Evolutionary conservation across 768 basidiomycete species (phyloP).

Genomic region (Mycena polygramma): DNA sequence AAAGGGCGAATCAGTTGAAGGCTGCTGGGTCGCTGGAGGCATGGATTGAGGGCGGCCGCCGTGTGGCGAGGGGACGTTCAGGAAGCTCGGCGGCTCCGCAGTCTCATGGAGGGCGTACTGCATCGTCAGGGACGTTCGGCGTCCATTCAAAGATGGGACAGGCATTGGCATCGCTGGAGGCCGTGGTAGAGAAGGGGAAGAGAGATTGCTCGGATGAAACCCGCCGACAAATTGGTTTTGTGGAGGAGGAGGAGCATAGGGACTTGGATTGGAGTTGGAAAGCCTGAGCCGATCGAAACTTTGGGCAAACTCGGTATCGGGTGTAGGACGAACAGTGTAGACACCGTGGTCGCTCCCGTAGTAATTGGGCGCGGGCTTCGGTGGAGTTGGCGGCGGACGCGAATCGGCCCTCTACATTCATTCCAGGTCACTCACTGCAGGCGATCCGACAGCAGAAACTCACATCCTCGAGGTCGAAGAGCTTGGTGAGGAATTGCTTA

Average conservation of each 20-base stretch:
- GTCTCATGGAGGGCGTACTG: slow-evolving; percentile 38
- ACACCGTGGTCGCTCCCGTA: slow-evolving; percentile 31
- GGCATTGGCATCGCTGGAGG: slow-evolving; percentile 42
- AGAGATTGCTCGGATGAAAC: slow-evolving; percentile 32
- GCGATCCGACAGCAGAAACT: slow-evolving; percentile 21
- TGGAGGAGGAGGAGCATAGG: slow-evolving; percentile 4
- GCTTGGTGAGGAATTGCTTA: slow-evolving; percentile 34
- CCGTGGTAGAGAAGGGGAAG: slow-evolving; percentile 29
- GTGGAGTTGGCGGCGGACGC: slow-evolving; percentile 29
- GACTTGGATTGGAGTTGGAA: slow-evolving; percentile 17
- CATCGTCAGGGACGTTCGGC: slow-evolving; percentile 39
- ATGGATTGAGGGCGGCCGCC: slow-evolving; percentile 29
- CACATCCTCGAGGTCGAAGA: slow-evolving; percentile 36
- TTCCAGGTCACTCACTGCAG: slow-evolving; percentile 21
- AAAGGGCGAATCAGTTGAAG: slow-evolving; percentile 30
- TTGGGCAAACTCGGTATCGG: slow-evolving; percentile 24
- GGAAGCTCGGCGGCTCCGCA: slow-evolving; percentile 30
- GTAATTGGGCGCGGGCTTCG: slow-evolving; percentile 31
- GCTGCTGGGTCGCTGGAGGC: slow-evolving; percentile 24
- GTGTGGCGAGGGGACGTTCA: slow-evolving; percentile 20
- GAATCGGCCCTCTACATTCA: slow-evolving; percentile 22
- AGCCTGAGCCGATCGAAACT: slow-evolving; percentile 29
- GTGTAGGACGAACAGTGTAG: slow-evolving; percentile 24
- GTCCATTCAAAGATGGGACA: slow-evolving; percentile 14
- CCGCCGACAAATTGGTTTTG: slow-evolving; percentile 36